These are phyloP conservation scores for Penicillium sp. DNA, from an alignment of 2,329 filamentous ascomycete genomes.

Conservation along the genomic window DNA sequence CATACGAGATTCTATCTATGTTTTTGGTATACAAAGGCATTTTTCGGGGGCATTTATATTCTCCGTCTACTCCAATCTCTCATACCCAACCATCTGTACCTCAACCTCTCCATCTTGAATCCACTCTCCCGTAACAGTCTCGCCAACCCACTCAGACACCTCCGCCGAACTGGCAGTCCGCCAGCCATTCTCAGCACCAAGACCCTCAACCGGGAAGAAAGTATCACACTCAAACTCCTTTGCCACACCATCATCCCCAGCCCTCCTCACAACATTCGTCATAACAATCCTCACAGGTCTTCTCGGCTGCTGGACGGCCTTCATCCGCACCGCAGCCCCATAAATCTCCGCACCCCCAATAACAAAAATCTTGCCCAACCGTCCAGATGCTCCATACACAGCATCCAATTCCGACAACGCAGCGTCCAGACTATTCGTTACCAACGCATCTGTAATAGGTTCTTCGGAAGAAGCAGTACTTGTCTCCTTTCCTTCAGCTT, in stretches of 20 bases:
- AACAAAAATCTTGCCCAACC: constrained; percentile 70
- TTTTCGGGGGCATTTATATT: not conserved
- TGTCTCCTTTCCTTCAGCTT: not conserved
- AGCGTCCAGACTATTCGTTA: constrained; percentile 61
- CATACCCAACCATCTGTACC: constrained; percentile 54
- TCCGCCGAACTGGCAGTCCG: constrained; percentile 39
- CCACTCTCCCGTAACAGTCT: constrained; percentile 45
- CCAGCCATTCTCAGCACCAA: constrained; percentile 39
- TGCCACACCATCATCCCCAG: constrained; percentile 28
- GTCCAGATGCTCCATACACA: constrained; percentile 27
- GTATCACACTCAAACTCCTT: constrained; percentile 52
- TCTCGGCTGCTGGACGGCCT: constrained; percentile 4
- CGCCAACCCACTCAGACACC: constrained; percentile 48
- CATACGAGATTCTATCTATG: not conserved
- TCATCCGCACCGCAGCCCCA: constrained; percentile 61
- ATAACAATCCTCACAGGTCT: constrained; percentile 43
- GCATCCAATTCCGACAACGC: constrained; percentile 54
- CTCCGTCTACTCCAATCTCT: constrained; percentile 28
- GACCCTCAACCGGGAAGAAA: constrained; percentile 49
- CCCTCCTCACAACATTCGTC: constrained; percentile 44
- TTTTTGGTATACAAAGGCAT: not conserved
- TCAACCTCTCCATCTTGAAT: constrained; percentile 55
- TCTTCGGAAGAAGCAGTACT: constrained; percentile 12
- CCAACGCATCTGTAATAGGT: constrained; percentile 48
- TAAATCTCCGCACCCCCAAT: constrained; percentile 93